Base-by-base conservation (phyloP, 2,329 filamentous ascomycete species). In the Aspergillus sp. region DNA sequence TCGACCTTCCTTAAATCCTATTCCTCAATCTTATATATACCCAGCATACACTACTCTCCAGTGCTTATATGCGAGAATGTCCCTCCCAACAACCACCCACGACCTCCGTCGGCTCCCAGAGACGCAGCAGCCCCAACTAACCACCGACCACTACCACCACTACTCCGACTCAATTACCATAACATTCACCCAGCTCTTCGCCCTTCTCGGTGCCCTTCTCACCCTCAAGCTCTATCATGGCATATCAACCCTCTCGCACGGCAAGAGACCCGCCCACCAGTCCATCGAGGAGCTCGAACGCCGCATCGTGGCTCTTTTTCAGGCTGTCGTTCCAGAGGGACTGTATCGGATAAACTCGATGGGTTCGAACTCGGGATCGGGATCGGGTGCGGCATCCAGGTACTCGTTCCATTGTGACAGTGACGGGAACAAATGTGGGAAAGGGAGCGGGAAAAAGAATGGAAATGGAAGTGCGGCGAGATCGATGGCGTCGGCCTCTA, bases 221-320 rank as follows among this genome's bases (percentile, higher is more conserved):
- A 9, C 17, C 37, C 37, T 39, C 19, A 39, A 39, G 19, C 3
- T 20, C 37, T 12, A 19, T 6, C 15, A 39, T 19, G 19, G 15
- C 19, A 7, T 39, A 19, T 39, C 17, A 4, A 22, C 37, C 19
- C 15, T 39, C 15, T 19, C 15, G 15, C 17, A 19, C 17, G 37
- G 37, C 37, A 17, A 20, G 17, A 19, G 17, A 20, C 37, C 37
- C 3, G 46, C 63, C 25, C 50, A 39, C 4, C 46, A 32, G 7
- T 39, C 52, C 23, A 61, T 65, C 22, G 37, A 54, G 3, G 48
- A 50, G 25, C 53, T 45, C 17, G 64, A 67, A 50, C 55, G 45
- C 13, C 49, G 45, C 4, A 56, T 61, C 10, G 49, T 60, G 19
- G 41, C 56, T 3, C 42, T 60, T 20, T 46, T 65, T 19, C 10